Percentiles rank a stretch among this genome's conserved stretches.
Evolutionary conservation across 179 eudicot species (phyloP).

Genomic region (Spinacia oleracea): DNA sequence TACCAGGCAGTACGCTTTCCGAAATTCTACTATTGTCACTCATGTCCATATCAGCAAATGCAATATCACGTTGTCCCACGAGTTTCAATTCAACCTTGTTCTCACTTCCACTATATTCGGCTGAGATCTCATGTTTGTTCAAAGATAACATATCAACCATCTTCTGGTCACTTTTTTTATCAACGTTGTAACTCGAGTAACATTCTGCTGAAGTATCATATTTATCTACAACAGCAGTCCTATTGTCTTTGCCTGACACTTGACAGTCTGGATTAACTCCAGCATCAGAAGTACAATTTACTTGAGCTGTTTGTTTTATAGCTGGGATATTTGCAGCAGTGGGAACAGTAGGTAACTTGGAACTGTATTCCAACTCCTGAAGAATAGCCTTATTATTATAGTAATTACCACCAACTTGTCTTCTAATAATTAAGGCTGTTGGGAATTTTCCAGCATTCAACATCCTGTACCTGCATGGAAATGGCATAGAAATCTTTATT

Average conservation of each 20-base stretch:
- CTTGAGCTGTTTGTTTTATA: slow-evolving; percentile 6
- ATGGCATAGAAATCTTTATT: background rate
- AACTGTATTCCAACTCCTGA: slow-evolving; percentile 32
- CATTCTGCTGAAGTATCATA: slow-evolving; percentile 11
- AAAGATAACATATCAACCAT: background rate
- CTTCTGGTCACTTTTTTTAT: background rate
- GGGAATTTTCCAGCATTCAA: slow-evolving; percentile 36
- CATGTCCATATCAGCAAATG: background rate
- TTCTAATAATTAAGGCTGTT: background rate
- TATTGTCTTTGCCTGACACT: background rate
- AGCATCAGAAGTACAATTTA: slow-evolving; percentile 5
- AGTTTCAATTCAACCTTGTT: background rate
- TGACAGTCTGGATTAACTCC: slow-evolving; percentile 9
- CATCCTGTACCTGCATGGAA: slow-evolving; percentile 31
- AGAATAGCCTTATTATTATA: slow-evolving; percentile 25
- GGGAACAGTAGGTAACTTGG: slow-evolving; percentile 1
- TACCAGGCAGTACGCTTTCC: background rate
- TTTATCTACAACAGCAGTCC: background rate
- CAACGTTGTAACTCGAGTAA: background rate
- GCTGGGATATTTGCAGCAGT: background rate
- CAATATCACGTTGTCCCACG: background rate
- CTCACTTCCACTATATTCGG: background rate
- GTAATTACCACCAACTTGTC: slow-evolving; percentile 25
- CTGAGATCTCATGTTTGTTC: background rate
- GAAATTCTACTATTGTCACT: background rate